Base-by-base conservation (phyloP, 768 basidiomycete genomes). In the Paxillus rubicundulus region DNA sequence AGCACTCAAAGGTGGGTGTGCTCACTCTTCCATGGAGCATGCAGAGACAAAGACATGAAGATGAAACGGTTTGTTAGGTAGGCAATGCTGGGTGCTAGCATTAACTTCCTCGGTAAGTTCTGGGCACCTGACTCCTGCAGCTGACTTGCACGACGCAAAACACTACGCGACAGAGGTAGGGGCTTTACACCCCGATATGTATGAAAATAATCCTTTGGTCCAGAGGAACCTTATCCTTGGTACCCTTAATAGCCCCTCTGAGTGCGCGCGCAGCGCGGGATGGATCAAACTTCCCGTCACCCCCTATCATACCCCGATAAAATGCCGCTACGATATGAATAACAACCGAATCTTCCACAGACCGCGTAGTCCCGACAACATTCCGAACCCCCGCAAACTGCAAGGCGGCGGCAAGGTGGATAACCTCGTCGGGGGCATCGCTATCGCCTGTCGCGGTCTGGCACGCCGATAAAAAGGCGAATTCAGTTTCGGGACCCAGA, bases 301-400 rank as follows among this genome's bases (percentile, higher is more conserved):
- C 49, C 0, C 43, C 32, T 8, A 59, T 49, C 55, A 64, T 59
- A 39, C 41, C 52, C 13, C 50, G 49, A 41, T 65, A 65, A 53
- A 65, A 62, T 10, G 54, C 58, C 27, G 45, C 37, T 9, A 53
- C 48, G 2, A 21, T 62, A 20, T 57, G 17, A 16, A 43, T 27
- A 2, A 57, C 66, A 5, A 55, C 55, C 13, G 38, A 17, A 37
- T 69, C 70, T 0, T 59, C 54, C 20, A 71, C 65, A 13, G 56
- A 54, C 68, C 66, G 67, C 64, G 65, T 63, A 39, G 69, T 71
- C 38, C 63, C 70, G 9, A 71, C 50, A 2, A 70, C 69, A 17
- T 61, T 62, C 13, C 55, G 46, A 34, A 58, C 55, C 3, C 70
- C 70, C 2, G 66, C 52, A 14, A 66, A 59, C 17, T 70, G 62